A percentile compares a stretch with the other conserved stretches of the same genome.
These are phyloP conservation scores for Phytophthora syringae DNA, from an alignment of 352 stramenopile genomes.

Conservation along the genomic window DNA sequence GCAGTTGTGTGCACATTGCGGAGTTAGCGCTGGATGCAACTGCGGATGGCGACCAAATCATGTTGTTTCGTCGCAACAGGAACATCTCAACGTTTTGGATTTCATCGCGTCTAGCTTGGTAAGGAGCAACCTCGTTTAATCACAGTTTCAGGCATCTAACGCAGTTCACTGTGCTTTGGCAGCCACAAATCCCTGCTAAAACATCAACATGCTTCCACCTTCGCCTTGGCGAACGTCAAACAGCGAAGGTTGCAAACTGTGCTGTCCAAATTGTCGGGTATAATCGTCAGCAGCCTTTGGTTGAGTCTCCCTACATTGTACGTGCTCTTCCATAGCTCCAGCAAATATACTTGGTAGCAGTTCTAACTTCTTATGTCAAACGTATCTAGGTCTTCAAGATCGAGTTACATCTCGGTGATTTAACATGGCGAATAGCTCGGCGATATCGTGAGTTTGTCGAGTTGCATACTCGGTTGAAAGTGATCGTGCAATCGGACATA, in stretches of 20 bases:
- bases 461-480: slow-evolving; percentile 39
- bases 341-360: too few species aligned
- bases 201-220: slow-evolving; percentile 13
- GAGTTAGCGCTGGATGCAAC: slow-evolving; percentile 1
- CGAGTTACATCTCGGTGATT: slow-evolving; percentile 39
- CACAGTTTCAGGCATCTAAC: background rate
- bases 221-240: background rate
- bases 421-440: slow-evolving; percentile 52
- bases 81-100: slow-evolving; percentile 36
- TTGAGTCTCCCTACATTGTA: slow-evolving; percentile 54
- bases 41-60: slow-evolving; percentile 43
- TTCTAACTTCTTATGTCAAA: background rate
- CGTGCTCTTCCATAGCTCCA: background rate
- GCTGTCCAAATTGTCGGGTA: slow-evolving; percentile 36
- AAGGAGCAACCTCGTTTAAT: background rate
- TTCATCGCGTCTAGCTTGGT: slow-evolving; percentile 41
- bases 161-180: too few species aligned
- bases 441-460: slow-evolving; percentile 56
- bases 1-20: slow-evolving; percentile 37
- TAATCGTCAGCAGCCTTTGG: slow-evolving; percentile 43
- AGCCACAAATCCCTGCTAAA: slow-evolving; percentile 7
- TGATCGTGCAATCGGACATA: background rate
- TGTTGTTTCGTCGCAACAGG: slow-evolving; percentile 18
- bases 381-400: slow-evolving; percentile 51
- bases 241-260: slow-evolving; percentile 16